Conservation (phyloP, 306 rosid species). For the Rosa chinensis region DNA sequence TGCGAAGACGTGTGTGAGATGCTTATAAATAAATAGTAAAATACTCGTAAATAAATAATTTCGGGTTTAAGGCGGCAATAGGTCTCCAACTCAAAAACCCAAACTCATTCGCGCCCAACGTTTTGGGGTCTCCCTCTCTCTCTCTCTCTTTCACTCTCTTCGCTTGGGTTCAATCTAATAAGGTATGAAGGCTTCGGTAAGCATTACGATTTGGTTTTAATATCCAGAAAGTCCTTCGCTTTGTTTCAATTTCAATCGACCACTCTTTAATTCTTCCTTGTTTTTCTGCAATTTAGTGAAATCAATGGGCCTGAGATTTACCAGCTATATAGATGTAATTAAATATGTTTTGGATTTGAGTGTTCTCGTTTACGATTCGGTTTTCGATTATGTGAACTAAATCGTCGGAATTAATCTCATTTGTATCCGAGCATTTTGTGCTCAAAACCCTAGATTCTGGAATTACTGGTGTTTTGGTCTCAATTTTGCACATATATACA, state of each 20-base stretch:
- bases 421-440: background rate
- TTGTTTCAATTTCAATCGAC: background rate
- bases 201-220: background rate
- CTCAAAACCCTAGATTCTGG: slow-evolving; percentile 10
- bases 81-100: background rate
- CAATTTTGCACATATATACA: background rate
- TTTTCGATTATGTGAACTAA: background rate
- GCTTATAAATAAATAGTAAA: no score
- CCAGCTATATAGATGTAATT: background rate
- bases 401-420: background rate
- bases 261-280: background rate
- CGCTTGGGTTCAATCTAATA: background rate
- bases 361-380: background rate
- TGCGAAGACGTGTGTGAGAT: no score
- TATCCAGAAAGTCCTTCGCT: background rate
- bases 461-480: background rate
- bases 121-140: background rate
- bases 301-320: background rate
- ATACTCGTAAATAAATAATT: no score
- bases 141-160: background rate
- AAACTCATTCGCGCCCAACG: slow-evolving; percentile 2
- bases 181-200: background rate
- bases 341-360: background rate
- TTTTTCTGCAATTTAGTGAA: background rate
- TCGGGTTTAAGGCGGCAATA: background rate